These are phyloP conservation scores for Blastomyces gilchristii DNA, from an alignment of 2,329 filamentous ascomycete species.

Conservation along the genomic window DNA sequence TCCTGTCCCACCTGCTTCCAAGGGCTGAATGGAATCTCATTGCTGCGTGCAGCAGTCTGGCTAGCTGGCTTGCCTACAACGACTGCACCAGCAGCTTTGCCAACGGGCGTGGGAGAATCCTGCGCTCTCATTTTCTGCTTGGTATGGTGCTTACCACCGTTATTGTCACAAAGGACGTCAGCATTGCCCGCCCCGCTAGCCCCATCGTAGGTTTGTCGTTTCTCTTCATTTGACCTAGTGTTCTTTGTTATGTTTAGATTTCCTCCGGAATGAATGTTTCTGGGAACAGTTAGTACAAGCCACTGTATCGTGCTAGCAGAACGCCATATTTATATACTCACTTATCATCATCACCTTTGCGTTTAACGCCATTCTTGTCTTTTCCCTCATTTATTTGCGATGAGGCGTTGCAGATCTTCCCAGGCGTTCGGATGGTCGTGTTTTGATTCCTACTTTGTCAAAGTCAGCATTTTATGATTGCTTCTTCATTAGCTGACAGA, in stretches of 20 bases:
- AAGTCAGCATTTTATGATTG: not conserved
- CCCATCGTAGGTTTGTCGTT: not conserved
- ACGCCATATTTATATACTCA: not conserved
- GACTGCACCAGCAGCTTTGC: not conserved
- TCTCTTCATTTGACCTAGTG: not conserved
- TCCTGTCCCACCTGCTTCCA: constrained; percentile 17
- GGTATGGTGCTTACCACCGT: not conserved
- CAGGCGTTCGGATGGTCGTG: not conserved
- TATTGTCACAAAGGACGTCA: not conserved
- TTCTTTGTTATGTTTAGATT: not conserved
- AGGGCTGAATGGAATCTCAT: constrained; percentile 18
- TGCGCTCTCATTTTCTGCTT: not conserved
- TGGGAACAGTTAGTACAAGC: not conserved
- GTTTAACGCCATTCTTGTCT: not conserved
- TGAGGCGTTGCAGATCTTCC: not conserved
- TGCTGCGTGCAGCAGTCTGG: constrained; percentile 5
- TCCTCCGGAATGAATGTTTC: not conserved
- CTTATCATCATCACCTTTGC: not conserved
- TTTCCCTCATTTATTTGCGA: not conserved
- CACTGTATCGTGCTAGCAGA: not conserved
- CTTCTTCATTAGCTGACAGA: not conserved
- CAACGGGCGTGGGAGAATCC: constrained; percentile 1
- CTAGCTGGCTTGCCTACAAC: not conserved
- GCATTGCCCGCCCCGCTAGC: not conserved
- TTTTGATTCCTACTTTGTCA: not conserved